A percentile compares a stretch with the other conserved stretches of the same genome.
These are phyloP conservation scores for Phanerodontia chrysosporium DNA, from an alignment of 768 basidiomycete species.

Conservation along the genomic window DNA sequence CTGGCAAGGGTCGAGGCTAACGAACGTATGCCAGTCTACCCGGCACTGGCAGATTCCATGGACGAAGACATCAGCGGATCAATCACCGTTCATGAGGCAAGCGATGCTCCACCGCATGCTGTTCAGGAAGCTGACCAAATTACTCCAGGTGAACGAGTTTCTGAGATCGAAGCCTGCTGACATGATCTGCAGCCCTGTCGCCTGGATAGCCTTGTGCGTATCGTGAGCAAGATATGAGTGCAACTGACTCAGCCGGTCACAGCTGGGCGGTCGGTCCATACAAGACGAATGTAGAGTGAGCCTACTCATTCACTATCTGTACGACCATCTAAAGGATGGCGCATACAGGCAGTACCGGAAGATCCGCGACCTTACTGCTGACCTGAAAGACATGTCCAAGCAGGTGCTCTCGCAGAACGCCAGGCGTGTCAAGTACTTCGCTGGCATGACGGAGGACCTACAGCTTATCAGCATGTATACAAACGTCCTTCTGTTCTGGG, in stretches of 20 bases:
- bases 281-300: slow-evolving; percentile 22
- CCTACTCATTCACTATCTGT: background rate
- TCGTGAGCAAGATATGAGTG: background rate
- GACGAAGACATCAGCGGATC: slow-evolving; percentile 13
- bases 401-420: slow-evolving; percentile 1
- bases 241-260: background rate
- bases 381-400: background rate
- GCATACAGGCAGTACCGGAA: slow-evolving; percentile 1
- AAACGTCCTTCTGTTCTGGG: background rate
- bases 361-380: background rate
- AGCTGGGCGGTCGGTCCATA: slow-evolving; percentile 28
- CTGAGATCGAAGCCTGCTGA: slow-evolving; percentile 17
- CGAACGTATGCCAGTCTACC: slow-evolving; percentile 6
- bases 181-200: slow-evolving; percentile 18
- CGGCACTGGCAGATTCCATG: slow-evolving; percentile 9
- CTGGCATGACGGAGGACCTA: slow-evolving; percentile 4
- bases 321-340: background rate
- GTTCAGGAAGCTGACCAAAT: background rate
- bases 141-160: slow-evolving; percentile 10
- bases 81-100: slow-evolving; percentile 11
- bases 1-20: background rate
- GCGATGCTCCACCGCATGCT: too few relatives aligned
- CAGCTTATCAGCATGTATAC: slow-evolving; percentile 2
- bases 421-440: slow-evolving; percentile 12
- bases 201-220: slow-evolving; percentile 23